These are phyloP conservation scores for Daucus carota DNA, from an alignment of 129 eudicot species.

Conservation along the genomic window DH1_v3.0 NC_030382.2:50178001-50178500, in stretches of 20 bases:
- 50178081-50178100: constrained; percentile 5
- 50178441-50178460: too few species aligned
- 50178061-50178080: not conserved
- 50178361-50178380: too few species aligned
- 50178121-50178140: not conserved
- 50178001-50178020: not conserved
- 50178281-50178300: too few species aligned
- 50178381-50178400: too few species aligned
- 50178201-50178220: constrained; percentile 1
- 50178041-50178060: not conserved
- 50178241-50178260: not conserved
- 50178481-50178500: too few species aligned
- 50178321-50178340: too few species aligned
- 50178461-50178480: too few species aligned
- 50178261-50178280: too few species aligned
- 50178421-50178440: too few species aligned
- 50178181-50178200: not conserved
- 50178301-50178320: too few species aligned
- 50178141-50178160: constrained; percentile 4
- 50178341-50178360: too few species aligned
- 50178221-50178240: not conserved
- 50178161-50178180: constrained; percentile 3
- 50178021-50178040: not conserved
- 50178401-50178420: too few species aligned
- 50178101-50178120: not conserved